phyloP scores from a whole-genome alignment of 208 protist species.

The Phytomonas francai region DNA sequence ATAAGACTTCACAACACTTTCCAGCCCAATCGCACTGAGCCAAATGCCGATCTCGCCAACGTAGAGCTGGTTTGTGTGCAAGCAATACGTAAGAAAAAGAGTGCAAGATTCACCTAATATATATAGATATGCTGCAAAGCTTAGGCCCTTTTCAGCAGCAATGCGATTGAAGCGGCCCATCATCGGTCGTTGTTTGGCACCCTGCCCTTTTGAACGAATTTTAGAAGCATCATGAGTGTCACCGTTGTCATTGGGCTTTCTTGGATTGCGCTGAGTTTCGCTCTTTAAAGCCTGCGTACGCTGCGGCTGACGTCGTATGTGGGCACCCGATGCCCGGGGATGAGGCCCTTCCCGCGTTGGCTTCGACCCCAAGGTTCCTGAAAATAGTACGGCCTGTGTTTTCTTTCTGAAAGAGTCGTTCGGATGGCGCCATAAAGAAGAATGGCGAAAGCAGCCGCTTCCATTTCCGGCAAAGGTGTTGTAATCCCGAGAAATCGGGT shows the following conservation, averaged over 20 bases:
- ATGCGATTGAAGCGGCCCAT: constrained; percentile 70
- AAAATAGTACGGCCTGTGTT: neutral
- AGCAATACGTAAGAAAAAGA: constrained; percentile 30
- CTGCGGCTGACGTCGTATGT: neutral
- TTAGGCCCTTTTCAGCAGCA: constrained; percentile 29
- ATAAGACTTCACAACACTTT: constrained; percentile 18
- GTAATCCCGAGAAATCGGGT: neutral
- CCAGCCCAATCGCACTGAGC: constrained; percentile 15
- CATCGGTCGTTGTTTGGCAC: constrained; percentile 23
- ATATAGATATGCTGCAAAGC: constrained; percentile 56
- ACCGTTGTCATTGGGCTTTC: neutral
- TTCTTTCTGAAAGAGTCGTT: neutral
- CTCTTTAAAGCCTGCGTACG: neutral
- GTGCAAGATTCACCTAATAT: constrained; percentile 60
- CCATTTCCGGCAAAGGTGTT: neutral
- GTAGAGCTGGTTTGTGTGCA: constrained; percentile 47
- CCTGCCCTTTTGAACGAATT: constrained; percentile 4
- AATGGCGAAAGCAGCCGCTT: neutral
- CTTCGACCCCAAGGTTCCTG: neutral
- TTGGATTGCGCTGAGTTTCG: neutral
- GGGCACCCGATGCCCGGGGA: neutral
- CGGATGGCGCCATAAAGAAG: neutral
- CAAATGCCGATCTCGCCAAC: constrained; percentile 46
- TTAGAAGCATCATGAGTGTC: neutral
- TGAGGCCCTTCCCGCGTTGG: neutral